These are phyloP conservation scores for Huiozyma sinensis DNA, from an alignment of 805 yeast species.

Conservation along the genomic window DNA sequence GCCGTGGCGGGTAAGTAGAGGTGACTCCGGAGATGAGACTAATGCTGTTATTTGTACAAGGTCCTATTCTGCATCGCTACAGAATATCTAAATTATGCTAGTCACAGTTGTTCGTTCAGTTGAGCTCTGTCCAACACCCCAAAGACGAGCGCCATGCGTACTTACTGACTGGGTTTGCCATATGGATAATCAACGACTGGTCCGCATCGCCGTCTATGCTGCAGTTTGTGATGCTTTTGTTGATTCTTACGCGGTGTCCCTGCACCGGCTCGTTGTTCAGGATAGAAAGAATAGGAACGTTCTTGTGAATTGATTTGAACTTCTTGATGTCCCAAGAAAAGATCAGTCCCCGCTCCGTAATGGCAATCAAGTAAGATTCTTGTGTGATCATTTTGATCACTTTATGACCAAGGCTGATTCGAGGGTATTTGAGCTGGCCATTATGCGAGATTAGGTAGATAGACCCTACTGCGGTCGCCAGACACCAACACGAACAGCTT, in stretches of 20 bases:
- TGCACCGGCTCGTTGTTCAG: conserved; percentile 17
- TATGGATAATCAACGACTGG: conserved; percentile 8
- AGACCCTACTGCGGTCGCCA: conserved; percentile 34
- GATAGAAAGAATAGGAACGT: conserved; percentile 23
- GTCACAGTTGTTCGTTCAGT: background rate
- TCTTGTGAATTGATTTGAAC: conserved; percentile 11
- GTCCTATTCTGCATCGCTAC: no score
- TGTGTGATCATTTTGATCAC: conserved; percentile 34
- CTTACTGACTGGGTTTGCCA: conserved; percentile 9
- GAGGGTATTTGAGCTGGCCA: conserved; percentile 29
- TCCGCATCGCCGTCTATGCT: conserved; percentile 1
- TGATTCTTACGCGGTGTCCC: conserved; percentile 19
- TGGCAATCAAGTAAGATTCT: conserved; percentile 38
- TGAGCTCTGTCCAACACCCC: conserved; percentile 20
- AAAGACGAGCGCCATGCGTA: conserved; percentile 17
- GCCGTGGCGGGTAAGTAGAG: no score
- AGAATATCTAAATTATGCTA: background rate
- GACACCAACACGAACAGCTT: conserved; percentile 36
- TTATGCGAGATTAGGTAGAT: conserved; percentile 24
- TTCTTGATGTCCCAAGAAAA: conserved; percentile 26
- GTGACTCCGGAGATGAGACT: no score
- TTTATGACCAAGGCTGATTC: conserved; percentile 38
- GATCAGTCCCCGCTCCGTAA: conserved; percentile 50
- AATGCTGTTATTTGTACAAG: no score
- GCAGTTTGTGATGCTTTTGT: conserved; percentile 12